These are phyloP conservation scores for Elsinoe necatrix DNA, from an alignment of 2,329 filamentous ascomycete species.

Conservation along the genomic window DNA sequence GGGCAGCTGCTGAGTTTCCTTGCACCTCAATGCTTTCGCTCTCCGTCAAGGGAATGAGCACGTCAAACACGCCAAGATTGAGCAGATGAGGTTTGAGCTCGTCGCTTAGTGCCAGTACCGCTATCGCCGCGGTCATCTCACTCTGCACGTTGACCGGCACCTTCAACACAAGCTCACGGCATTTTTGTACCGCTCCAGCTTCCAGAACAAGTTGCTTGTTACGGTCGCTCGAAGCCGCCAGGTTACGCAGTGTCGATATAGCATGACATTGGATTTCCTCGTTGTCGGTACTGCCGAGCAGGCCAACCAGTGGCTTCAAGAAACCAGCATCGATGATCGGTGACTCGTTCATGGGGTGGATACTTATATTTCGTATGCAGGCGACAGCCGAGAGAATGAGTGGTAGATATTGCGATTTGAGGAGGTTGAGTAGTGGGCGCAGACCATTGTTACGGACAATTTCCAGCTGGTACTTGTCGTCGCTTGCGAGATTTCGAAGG, in stretches of 20 bases:
- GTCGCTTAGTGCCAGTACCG: constrained; percentile 88
- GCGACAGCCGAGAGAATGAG: constrained; percentile 94
- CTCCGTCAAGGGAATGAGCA: constrained; percentile 88
- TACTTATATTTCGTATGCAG: constrained; percentile 97
- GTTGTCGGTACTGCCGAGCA: constrained; percentile 90
- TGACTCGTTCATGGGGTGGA: constrained; percentile 94
- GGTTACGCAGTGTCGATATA: constrained; percentile 89
- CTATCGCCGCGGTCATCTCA: constrained; percentile 99
- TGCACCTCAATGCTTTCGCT: constrained; percentile 96
- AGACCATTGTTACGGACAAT: constrained; percentile 87
- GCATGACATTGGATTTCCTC: constrained; percentile 99
- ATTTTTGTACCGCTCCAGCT: constrained; percentile 94
- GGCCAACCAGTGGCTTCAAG: constrained; percentile 82
- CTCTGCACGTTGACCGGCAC: constrained; percentile 93
- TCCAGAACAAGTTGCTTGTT: constrained; percentile 98
- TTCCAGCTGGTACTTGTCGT: constrained; percentile 97
- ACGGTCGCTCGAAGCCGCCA: constrained; percentile 91
- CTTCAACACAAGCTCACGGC: constrained; percentile 89
- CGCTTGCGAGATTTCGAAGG: constrained; percentile 87
- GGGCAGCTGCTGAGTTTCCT: constrained; percentile 90
- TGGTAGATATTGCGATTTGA: constrained; percentile 92
- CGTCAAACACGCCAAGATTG: constrained; percentile 89
- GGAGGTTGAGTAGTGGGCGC: constrained; percentile 72
- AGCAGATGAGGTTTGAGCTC: constrained; percentile 88
- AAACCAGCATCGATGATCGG: constrained; percentile 98